phyloP scores from a whole-genome alignment of 208 protist species.

The Acanthamoeba rhysodes region DNA sequence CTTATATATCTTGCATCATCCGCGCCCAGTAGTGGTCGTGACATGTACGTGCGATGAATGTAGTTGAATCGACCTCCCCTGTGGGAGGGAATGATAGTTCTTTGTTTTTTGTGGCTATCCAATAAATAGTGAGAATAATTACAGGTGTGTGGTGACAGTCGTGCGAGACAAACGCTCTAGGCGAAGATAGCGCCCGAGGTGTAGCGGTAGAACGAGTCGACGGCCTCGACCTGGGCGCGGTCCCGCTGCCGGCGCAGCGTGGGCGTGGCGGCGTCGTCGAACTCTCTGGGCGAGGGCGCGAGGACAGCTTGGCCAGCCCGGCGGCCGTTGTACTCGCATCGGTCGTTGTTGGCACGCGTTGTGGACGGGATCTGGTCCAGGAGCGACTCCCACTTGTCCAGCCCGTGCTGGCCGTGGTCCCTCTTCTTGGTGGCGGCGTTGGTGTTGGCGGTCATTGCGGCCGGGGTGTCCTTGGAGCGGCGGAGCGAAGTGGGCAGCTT shows the following conservation, averaged over 20 bases:
- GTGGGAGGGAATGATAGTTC: no score
- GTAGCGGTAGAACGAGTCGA: background rate
- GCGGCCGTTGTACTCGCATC: no score
- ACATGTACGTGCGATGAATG: no score
- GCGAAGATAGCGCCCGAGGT: background rate
- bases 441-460: background rate
- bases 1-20: no score
- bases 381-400: background rate
- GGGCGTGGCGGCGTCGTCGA: background rate
- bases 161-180: background rate
- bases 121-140: background rate
- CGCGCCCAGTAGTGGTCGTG: no score
- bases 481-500: background rate
- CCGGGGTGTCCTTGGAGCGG: background rate
- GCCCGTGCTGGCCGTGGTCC: no score
- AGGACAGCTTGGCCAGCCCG: no score
- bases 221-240: background rate
- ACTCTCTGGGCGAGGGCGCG: background rate
- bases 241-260: background rate
- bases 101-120: background rate
- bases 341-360: background rate
- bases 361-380: background rate
- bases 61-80: no score
- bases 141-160: no score
- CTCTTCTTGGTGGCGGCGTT: background rate